A percentile compares a stretch with the other conserved stretches of the same genome.
phyloP scores from a whole-genome alignment of 2,329 filamentous ascomycete species.

The Pseudocercospora cruenta region DNA sequence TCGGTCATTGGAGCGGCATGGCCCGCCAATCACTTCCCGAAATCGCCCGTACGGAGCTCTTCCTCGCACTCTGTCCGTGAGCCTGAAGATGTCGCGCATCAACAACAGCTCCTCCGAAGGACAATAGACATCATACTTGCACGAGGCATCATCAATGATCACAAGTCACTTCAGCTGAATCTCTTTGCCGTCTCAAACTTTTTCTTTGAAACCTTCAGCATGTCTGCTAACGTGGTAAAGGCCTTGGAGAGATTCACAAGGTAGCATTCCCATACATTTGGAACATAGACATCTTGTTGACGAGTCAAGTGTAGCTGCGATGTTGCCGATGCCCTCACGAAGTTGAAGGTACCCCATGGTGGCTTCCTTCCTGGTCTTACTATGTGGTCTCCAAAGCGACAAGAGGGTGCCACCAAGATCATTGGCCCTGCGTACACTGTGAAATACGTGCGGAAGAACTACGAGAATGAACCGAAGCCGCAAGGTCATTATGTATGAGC shows the following conservation, averaged over 20 bases:
- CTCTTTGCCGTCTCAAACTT: background rate
- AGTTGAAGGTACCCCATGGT: conserved; percentile 51
- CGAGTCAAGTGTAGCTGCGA: conserved; percentile 46
- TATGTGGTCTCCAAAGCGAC: conserved; percentile 58
- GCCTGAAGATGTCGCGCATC: too few species aligned
- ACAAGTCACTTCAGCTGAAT: background rate
- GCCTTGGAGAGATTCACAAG: conserved; percentile 32
- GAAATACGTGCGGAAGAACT: conserved; percentile 53
- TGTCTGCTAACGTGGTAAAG: conserved; percentile 28
- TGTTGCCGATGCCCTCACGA: conserved; percentile 57
- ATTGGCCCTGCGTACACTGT: conserved; percentile 61
- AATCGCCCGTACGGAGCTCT: too few species aligned
- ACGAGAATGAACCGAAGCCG: conserved; percentile 50
- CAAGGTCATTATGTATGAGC: conserved; percentile 52
- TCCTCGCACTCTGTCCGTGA: too few species aligned
- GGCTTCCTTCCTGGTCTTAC: conserved; percentile 59
- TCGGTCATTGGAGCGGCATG: too few species aligned
- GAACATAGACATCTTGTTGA: background rate
- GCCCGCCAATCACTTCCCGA: background rate
- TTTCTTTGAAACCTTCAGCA: background rate
- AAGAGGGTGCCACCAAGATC: conserved; percentile 57
- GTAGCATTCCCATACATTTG: conserved; percentile 12
- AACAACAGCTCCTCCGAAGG: too few species aligned
- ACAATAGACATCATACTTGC: background rate
- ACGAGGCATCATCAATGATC: background rate